These are phyloP conservation scores for Polygonum maritimum DNA, from an alignment of 148 eudicot species.

Conservation along the genomic window DNA sequence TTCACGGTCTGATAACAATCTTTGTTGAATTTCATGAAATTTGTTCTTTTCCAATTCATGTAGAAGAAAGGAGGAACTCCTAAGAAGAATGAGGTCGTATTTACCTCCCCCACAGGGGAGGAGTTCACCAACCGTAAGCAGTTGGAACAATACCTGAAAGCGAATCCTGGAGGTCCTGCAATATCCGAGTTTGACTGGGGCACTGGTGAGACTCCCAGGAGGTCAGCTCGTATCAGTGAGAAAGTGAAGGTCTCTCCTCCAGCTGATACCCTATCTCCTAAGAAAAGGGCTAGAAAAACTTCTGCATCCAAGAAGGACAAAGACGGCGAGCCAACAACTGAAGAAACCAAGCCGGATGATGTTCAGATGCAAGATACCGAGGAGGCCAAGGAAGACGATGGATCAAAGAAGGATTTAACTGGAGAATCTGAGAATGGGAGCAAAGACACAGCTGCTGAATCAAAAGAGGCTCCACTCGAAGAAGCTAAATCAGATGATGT, in stretches of 20 bases:
- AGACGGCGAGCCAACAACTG: slow-evolving; percentile 2
- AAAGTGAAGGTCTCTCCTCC: slow-evolving; percentile 42
- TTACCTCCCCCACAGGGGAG: slow-evolving; percentile 85
- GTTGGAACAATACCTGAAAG: slow-evolving; percentile 76
- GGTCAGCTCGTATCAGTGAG: slow-evolving; percentile 78
- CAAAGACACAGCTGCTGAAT: background rate
- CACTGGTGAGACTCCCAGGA: slow-evolving; percentile 78
- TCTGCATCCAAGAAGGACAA: slow-evolving; percentile 38
- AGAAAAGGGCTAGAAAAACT: slow-evolving; percentile 43
- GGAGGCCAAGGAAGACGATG: slow-evolving; percentile 6
- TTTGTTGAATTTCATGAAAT: slow-evolving; percentile 2
- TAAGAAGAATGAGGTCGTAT: slow-evolving; percentile 61
- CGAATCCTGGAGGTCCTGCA: slow-evolving; percentile 71
- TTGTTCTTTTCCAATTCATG: slow-evolving; percentile 31
- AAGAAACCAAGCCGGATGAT: slow-evolving; percentile 14
- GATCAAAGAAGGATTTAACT: background rate
- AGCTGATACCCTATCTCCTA: slow-evolving; percentile 49
- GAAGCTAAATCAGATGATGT: background rate
- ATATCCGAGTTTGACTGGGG: slow-evolving; percentile 82
- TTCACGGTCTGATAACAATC: background rate
- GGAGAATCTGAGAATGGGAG: background rate
- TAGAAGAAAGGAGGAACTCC: slow-evolving; percentile 76
- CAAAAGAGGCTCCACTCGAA: background rate
- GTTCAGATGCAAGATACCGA: slow-evolving; percentile 11
- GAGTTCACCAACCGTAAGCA: slow-evolving; percentile 65